Conservation (phyloP, 306 rosid genomes). For the Prunus davidiana region DNA sequence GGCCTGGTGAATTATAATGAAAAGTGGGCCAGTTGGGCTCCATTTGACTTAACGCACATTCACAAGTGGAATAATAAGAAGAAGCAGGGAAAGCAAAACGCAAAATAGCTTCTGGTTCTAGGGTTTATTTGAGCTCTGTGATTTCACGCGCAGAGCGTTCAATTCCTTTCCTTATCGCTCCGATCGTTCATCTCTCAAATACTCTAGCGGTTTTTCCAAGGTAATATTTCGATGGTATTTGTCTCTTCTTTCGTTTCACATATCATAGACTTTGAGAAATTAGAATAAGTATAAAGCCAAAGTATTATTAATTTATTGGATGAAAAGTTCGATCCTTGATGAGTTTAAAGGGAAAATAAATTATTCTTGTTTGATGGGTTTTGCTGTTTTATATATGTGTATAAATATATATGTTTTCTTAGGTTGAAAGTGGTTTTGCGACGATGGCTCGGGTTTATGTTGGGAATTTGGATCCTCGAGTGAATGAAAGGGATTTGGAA, state of each 20-base stretch:
- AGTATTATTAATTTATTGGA: too few species aligned
- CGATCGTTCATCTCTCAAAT: background rate
- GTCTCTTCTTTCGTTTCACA: background rate
- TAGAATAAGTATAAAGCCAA: too few species aligned
- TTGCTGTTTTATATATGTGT: background rate
- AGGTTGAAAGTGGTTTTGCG: constrained; percentile 32
- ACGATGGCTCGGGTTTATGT: constrained; percentile 80
- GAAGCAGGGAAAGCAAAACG: background rate
- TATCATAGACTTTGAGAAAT: background rate
- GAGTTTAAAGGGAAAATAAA: background rate
- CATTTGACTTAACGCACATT: background rate
- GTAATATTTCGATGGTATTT: background rate
- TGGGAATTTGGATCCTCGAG: constrained; percentile 92
- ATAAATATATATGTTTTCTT: background rate
- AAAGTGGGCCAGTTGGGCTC: background rate
- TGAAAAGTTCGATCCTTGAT: background rate
- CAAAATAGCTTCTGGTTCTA: background rate
- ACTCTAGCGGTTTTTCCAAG: background rate
- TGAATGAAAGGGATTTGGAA: constrained; percentile 85
- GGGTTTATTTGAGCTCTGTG: background rate
- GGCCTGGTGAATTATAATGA: background rate
- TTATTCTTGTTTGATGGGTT: background rate
- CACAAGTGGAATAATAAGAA: background rate
- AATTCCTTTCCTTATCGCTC: background rate
- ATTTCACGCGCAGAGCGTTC: background rate